phyloP scores from a whole-genome alignment of 2,329 filamentous ascomycete genomes.

The Scopulariopsis brevicaulis region DNA sequence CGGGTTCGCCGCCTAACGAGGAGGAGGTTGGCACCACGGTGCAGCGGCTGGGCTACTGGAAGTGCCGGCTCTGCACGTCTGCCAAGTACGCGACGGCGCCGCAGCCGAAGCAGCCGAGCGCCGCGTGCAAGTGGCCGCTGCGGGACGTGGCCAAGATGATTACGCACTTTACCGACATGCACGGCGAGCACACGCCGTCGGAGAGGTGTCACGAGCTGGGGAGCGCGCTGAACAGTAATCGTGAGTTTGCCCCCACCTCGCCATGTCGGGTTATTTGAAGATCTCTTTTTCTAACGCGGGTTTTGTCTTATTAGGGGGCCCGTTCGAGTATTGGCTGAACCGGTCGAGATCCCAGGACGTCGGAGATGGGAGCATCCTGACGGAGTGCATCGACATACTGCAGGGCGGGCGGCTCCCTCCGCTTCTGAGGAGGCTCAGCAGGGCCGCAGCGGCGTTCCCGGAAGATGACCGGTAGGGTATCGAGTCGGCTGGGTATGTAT shows the following conservation, averaged over 20 bases:
- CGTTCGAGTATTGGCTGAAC: slow-evolving; percentile 35
- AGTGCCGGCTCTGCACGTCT: slow-evolving; percentile 30
- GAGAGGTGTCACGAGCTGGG: slow-evolving; percentile 32
- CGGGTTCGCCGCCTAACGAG: slow-evolving; percentile 8
- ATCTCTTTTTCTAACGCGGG: not conserved
- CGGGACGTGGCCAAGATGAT: slow-evolving; percentile 34
- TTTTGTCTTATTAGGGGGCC: slow-evolving; percentile 19
- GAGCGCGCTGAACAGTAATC: slow-evolving; percentile 26
- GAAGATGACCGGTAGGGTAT: not conserved
- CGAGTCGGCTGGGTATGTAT: not conserved
- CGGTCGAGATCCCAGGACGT: slow-evolving; percentile 25
- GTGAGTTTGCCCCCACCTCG: slow-evolving; percentile 16
- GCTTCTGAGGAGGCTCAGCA: slow-evolving; percentile 19
- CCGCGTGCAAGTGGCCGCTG: slow-evolving; percentile 33
- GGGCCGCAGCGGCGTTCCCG: slow-evolving; percentile 22
- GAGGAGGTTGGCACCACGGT: slow-evolving; percentile 11
- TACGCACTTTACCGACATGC: slow-evolving; percentile 33
- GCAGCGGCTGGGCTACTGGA: slow-evolving; percentile 33
- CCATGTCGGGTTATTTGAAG: not conserved
- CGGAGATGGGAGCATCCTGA: slow-evolving; percentile 19
- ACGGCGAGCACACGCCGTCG: slow-evolving; percentile 26
- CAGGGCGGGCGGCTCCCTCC: slow-evolving; percentile 23
- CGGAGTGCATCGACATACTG: slow-evolving; percentile 22
- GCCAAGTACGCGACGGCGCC: slow-evolving; percentile 29
- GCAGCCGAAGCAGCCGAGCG: slow-evolving; percentile 25